phyloP scores from a whole-genome alignment of 2,329 filamentous ascomycete species.

The Phialemoniopsis sp. region DNA sequence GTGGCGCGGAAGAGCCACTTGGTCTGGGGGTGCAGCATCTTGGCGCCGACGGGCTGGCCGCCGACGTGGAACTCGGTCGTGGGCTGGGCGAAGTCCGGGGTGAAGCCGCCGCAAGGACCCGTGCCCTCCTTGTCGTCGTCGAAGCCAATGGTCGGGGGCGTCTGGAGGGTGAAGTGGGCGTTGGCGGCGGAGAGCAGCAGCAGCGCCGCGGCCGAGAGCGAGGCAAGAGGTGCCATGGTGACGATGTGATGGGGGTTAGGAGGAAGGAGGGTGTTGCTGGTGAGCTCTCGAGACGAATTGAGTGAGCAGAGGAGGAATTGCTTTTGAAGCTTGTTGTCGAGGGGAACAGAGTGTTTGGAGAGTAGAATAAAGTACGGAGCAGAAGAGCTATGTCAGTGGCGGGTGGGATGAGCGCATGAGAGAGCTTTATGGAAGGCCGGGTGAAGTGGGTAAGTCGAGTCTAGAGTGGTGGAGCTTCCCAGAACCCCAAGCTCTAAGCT shows the following conservation, averaged over 20 bases:
- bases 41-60: constrained; percentile 46
- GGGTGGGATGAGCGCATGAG: too few relatives aligned
- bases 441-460: too few relatives aligned
- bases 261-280: too few relatives aligned
- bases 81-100: constrained; percentile 32
- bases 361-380: too few relatives aligned
- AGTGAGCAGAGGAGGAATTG: too few relatives aligned
- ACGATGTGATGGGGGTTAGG: constrained; percentile 2
- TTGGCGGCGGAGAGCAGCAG: constrained; percentile 33
- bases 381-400: background rate
- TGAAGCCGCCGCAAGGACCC: constrained; percentile 52
- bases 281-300: too few relatives aligned
- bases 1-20: constrained; percentile 57
- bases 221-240: constrained; percentile 32
- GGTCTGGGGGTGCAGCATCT: constrained; percentile 44
- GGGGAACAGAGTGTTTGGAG: too few relatives aligned
- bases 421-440: too few relatives aligned
- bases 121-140: constrained; percentile 39
- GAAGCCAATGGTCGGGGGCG: constrained; percentile 42
- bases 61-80: constrained; percentile 51
- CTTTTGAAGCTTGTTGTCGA: too few relatives aligned
- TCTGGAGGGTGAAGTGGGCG: constrained; percentile 52
- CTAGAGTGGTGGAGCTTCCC: too few relatives aligned
- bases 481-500: too few relatives aligned
- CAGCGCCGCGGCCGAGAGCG: constrained; percentile 21